A percentile compares a stretch with the other conserved stretches of the same genome.
phyloP scores from a whole-genome alignment of 208 protist species.

The Crithidia acanthocephali region DNA sequence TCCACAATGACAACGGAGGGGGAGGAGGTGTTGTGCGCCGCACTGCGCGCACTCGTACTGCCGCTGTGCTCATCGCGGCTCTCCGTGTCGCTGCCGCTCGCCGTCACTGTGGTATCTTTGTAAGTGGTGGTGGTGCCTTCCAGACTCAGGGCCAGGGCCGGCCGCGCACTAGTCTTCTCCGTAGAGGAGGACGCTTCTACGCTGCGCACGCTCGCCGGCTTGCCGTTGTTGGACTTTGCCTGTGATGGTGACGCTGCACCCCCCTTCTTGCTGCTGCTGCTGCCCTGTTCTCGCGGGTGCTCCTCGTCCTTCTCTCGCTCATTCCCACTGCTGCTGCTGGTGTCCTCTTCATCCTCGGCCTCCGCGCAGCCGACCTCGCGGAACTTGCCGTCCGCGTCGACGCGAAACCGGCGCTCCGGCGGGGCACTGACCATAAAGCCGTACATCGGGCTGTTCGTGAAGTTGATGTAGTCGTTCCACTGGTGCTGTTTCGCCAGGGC shows the following conservation, averaged over 20 bases:
- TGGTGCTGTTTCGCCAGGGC: constrained; percentile 24
- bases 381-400: constrained; percentile 6
- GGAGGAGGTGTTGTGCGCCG: constrained; percentile 14
- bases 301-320: neutral
- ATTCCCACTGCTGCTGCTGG: constrained; percentile 1
- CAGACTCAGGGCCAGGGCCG: neutral
- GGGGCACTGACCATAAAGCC: constrained; percentile 22
- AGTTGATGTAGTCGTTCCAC: constrained; percentile 41
- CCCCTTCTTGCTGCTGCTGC: neutral
- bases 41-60: constrained; percentile 26
- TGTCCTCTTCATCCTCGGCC: neutral
- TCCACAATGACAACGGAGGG: neutral
- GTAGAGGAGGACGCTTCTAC: neutral
- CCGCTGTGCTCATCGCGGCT: constrained; percentile 21
- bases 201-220: neutral
- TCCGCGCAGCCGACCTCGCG: constrained; percentile 12
- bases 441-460: constrained; percentile 31
- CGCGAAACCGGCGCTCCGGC: constrained; percentile 24
- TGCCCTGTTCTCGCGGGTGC: neutral
- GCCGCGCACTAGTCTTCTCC: neutral
- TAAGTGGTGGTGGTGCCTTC: neutral
- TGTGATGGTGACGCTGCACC: no score
- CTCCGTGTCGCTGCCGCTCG: constrained; percentile 8
- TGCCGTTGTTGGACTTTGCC: no score
- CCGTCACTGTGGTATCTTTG: neutral